Conservation (phyloP, 805 yeast genomes). For the Pichia insulana region DNA sequence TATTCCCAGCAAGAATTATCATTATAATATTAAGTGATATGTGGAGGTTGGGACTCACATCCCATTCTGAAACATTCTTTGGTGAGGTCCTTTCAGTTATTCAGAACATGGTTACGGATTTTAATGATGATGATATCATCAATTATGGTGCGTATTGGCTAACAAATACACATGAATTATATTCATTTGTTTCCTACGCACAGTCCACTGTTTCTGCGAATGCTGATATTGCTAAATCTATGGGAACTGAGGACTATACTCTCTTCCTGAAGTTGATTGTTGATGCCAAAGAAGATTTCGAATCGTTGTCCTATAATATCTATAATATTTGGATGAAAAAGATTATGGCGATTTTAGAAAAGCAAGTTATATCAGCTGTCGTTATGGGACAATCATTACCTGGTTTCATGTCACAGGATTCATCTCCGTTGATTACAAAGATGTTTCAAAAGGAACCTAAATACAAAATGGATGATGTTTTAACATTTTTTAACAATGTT, state of each 20-base stretch:
- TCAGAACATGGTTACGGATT: constrained; percentile 70
- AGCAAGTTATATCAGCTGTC: constrained; percentile 91
- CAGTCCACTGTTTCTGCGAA: constrained; percentile 85
- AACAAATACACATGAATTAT: constrained; percentile 90
- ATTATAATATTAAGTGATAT: constrained; percentile 88
- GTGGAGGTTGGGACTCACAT: constrained; percentile 95
- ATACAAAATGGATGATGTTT: constrained; percentile 89
- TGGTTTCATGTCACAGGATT: constrained; percentile 86
- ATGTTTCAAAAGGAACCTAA: constrained; percentile 64
- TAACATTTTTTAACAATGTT: constrained; percentile 81
- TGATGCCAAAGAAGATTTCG: constrained; percentile 89
- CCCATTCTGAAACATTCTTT: constrained; percentile 82
- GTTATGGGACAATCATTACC: constrained; percentile 92
- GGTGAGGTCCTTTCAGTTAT: constrained; percentile 84
- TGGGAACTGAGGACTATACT: constrained; percentile 84
- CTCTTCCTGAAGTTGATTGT: constrained; percentile 85
- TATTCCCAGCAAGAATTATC: constrained; percentile 93
- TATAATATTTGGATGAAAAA: constrained; percentile 97
- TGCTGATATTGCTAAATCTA: constrained; percentile 67
- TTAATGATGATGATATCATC: constrained; percentile 79
- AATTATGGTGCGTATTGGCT: constrained; percentile 96
- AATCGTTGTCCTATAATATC: constrained; percentile 84
- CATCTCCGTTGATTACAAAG: constrained; percentile 71
- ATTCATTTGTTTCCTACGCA: constrained; percentile 90
- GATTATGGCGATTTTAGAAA: constrained; percentile 81